These are phyloP conservation scores for Mycena amicta DNA, from an alignment of 768 basidiomycete genomes.

Conservation along the genomic window DNA sequence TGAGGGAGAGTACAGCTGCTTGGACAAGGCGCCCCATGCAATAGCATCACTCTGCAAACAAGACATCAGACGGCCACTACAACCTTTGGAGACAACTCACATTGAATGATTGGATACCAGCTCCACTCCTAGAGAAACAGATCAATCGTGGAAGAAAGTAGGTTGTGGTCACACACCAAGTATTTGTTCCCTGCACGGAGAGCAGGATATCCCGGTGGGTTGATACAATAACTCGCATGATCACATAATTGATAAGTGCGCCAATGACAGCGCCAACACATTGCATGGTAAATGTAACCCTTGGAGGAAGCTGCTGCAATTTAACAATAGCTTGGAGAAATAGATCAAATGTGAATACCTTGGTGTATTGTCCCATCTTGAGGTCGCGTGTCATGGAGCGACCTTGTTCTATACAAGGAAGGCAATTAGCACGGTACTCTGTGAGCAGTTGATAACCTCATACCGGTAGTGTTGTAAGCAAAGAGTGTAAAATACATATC, in stretches of 20 bases:
- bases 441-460: too few relatives aligned
- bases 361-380: constrained; percentile 57
- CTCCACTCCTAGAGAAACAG: constrained; percentile 28
- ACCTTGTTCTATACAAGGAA: constrained; percentile 19
- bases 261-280: constrained; percentile 59
- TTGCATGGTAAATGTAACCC: constrained; percentile 64
- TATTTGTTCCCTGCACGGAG: constrained; percentile 52
- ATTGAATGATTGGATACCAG: constrained; percentile 50
- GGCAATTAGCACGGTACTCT: too few relatives aligned
- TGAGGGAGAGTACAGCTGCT: constrained; percentile 47
- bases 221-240: constrained; percentile 59
- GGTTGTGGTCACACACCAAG: constrained; percentile 45
- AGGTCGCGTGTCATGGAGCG: constrained; percentile 44
- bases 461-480: constrained; percentile 18
- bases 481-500: constrained; percentile 47
- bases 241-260: constrained; percentile 46
- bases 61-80: constrained; percentile 35
- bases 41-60: constrained; percentile 49
- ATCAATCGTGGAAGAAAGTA: constrained; percentile 27
- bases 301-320: constrained; percentile 48
- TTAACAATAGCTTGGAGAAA: too few relatives aligned
- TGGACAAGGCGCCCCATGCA: constrained; percentile 60
- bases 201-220: constrained; percentile 51
- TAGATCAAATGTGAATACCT: too few relatives aligned
- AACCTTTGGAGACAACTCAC: constrained; percentile 23